A percentile compares a stretch with the other conserved stretches of the same genome.
Conservation (phyloP, 169 alveolate species). For the Eimeria nieschulzi region DNA sequence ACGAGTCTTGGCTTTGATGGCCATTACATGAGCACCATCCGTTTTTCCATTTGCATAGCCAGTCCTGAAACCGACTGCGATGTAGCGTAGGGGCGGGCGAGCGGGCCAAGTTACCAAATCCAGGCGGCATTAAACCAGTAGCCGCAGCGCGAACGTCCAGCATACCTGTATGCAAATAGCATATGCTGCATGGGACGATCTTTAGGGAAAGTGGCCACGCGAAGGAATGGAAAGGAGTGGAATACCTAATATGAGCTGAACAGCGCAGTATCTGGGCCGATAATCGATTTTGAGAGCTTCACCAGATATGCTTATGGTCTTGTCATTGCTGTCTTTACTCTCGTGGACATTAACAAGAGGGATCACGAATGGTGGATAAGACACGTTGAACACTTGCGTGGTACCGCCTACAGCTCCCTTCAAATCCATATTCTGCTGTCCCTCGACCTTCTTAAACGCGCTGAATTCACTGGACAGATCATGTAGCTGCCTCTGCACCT, state of each 20-base stretch:
- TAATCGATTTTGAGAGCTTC: not conserved
- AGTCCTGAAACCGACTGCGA: constrained; percentile 40
- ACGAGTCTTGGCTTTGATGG: not conserved
- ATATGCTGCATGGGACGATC: too few species aligned
- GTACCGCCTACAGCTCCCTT: constrained; percentile 44
- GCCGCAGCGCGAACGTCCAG: constrained; percentile 49
- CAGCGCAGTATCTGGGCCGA: not conserved
- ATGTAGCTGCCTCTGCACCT: constrained; percentile 40
- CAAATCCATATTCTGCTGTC: constrained; percentile 24
- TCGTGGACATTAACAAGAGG: constrained; percentile 55
- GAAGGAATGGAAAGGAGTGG: too few species aligned
- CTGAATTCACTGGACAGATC: constrained; percentile 13
- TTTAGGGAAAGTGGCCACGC: too few species aligned
- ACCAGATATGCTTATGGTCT: constrained; percentile 53
- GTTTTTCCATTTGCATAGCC: constrained; percentile 8
- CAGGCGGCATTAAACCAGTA: not conserved
- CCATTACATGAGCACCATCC: constrained; percentile 16
- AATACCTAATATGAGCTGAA: not conserved
- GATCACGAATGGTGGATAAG: constrained; percentile 49
- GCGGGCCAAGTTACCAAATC: not conserved
- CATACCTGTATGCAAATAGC: not conserved
- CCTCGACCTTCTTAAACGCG: constrained; percentile 52
- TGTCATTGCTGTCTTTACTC: constrained; percentile 44
- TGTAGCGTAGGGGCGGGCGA: constrained; percentile 1
- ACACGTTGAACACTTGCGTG: constrained; percentile 41